A percentile compares a stretch with the other conserved stretches of the same genome.
phyloP scores from a whole-genome alignment of 176 grass and related monocot species.

The Oryza nivara region DNA sequence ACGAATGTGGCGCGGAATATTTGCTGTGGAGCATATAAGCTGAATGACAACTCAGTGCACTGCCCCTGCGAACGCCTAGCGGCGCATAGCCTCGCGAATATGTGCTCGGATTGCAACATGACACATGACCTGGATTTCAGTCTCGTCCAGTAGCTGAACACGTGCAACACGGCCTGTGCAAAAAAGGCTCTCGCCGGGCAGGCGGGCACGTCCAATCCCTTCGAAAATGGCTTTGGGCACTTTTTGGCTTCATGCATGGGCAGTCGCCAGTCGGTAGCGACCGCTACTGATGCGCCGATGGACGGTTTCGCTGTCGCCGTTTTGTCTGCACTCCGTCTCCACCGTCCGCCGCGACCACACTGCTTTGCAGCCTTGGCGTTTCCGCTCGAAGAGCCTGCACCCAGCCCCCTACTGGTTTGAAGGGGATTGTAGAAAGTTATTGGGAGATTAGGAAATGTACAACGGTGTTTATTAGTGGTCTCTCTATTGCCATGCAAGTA shows the following conservation, averaged over 20 bases:
- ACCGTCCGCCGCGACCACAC: neutral
- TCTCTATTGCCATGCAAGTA: no score
- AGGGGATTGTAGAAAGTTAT: no score
- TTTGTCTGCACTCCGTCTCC: neutral
- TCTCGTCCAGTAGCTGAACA: neutral
- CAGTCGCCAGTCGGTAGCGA: neutral
- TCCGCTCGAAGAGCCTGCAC: neutral
- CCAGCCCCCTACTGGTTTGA: no score
- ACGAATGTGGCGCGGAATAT: no score
- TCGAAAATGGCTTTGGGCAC: neutral
- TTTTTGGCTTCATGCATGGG: neutral
- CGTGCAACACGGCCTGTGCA: conserved; percentile 34
- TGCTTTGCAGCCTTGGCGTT: neutral
- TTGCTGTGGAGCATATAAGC: no score
- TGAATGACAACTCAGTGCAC: no score
- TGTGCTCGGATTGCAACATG: neutral
- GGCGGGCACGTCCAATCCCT: neutral
- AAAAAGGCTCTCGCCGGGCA: neutral
- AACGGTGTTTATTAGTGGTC: no score
- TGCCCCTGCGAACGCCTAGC: no score
- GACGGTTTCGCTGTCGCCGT: neutral
- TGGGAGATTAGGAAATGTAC: no score
- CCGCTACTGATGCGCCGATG: neutral
- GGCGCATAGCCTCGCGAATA: neutral
- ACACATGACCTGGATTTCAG: neutral